Percentiles rank a stretch among this genome's conserved stretches.
These are phyloP conservation scores for Lentinula lateritia DNA, from an alignment of 768 basidiomycete genomes.

Conservation along the genomic window DNA sequence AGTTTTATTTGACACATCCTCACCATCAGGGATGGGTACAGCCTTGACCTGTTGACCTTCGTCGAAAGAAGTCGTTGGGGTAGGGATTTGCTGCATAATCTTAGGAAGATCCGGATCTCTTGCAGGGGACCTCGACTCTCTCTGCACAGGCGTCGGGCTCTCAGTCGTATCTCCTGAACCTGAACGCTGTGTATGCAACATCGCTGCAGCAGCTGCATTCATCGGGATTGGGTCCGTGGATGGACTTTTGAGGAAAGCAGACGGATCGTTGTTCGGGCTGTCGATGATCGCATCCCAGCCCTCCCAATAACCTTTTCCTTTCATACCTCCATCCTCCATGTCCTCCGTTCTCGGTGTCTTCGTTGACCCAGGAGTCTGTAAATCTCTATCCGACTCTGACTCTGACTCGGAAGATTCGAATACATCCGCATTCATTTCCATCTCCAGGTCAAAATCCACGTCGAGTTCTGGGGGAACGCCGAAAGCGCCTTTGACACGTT, in stretches of 20 bases:
- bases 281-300: constrained; percentile 44
- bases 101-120: neutral
- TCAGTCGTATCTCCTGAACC: neutral
- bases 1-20: neutral
- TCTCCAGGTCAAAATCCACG: constrained; percentile 38
- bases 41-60: neutral
- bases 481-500: constrained; percentile 80
- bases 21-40: neutral
- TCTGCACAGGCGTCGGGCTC: neutral
- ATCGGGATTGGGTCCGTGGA: neutral
- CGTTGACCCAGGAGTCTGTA: constrained; percentile 19
- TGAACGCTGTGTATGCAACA: neutral
- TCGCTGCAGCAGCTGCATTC: neutral
- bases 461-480: constrained; percentile 86
- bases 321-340: constrained; percentile 34
- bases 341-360: constrained; percentile 29
- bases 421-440: constrained; percentile 26
- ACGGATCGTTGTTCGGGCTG: constrained; percentile 28
- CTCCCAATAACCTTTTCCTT: constrained; percentile 33
- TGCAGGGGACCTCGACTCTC: neutral
- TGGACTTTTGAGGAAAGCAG: neutral
- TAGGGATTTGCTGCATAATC: neutral
- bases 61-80: neutral
- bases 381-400: constrained; percentile 8
- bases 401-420: constrained; percentile 19